Base-by-base conservation (phyloP, 352 stramenopile genomes). In the Phytophthora meadii region DNA sequence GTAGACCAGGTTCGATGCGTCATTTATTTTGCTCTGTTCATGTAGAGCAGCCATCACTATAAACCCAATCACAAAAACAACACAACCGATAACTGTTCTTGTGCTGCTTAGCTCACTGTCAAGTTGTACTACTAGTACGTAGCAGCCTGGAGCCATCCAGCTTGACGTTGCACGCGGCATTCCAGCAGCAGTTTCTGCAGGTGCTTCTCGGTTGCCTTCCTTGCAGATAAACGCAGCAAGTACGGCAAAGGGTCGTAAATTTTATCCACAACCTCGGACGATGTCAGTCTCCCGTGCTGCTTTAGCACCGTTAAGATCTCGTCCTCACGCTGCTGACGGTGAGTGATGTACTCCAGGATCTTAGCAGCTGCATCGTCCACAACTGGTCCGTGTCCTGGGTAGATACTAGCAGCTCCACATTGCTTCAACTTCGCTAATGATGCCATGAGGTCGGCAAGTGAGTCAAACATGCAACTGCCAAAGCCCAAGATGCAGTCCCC, bases 281-380 rank as follows among this genome's bases (percentile, higher is more conserved):
- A 19, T 19, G 19, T 19, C 19, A 19, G 19, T 19, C 19, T 19
- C 19, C 19, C 19, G 19, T 19, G 19, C 19, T 19, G 19, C 19
- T 19, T 19, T 19, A 19, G 19, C 19, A 19, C 19, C 19, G 19
- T 1, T 19, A 19, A 19, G 19, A 96, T 74, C 28, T 95, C 74
- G 17, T 77, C 42, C 54, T 95, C 88, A 14, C 89, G 87, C 65
- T 90, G 66, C 49, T 85, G 66, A 12, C 89, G 84, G 57, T 97
- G 89, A 10, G 55, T 53, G 15, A 94, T 79, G 19, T 19, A 19
- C 19, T 19, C 19, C 19, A 19, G 19, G 19, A 19, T 19, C 19
- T 19, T 19, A 19, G 19, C 19, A 19, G 19, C 19, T 19, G 19
- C 19, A 19, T 19, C 19, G 19, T 19, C 19, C 19, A 19, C 19